These are phyloP conservation scores for Dioszegia aurantiaca DNA, from an alignment of 768 basidiomycete genomes.

Conservation along the genomic window DNA sequence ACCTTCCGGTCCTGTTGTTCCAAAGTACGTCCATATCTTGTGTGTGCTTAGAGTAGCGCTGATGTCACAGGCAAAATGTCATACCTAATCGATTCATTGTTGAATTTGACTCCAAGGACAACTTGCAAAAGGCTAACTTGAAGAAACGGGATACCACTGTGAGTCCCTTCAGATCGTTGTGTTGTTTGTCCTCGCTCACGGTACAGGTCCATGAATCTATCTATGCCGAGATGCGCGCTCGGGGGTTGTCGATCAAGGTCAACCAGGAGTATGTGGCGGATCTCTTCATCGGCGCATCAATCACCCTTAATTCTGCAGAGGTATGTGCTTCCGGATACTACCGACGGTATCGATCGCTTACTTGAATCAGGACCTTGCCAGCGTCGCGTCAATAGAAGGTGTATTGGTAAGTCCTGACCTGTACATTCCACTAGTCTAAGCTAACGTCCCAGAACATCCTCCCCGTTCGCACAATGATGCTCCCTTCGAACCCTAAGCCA, in stretches of 20 bases:
- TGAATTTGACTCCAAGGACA: conserved; percentile 56
- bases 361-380: conserved; percentile 59
- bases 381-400: conserved; percentile 57
- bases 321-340: conserved; percentile 18
- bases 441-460: conserved; percentile 56
- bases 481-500: conserved; percentile 14
- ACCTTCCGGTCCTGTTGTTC: not conserved
- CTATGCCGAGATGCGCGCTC: conserved; percentile 53
- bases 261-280: conserved; percentile 55
- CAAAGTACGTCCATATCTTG: not conserved
- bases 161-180: not conserved
- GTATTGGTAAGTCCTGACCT: conserved; percentile 48
- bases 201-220: conserved; percentile 58
- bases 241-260: conserved; percentile 38
- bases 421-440: not conserved
- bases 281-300: conserved; percentile 62
- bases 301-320: conserved; percentile 56
- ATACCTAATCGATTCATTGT: conserved; percentile 62
- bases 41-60: not conserved
- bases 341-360: too few species aligned
- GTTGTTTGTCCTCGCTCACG: conserved; percentile 7
- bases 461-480: conserved; percentile 54
- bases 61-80: conserved; percentile 7
- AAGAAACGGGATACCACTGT: conserved; percentile 19
- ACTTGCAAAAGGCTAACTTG: conserved; percentile 27